These are phyloP conservation scores for Marchantia paleacea DNA, from an alignment of 225 moss, liverwort and hornwort genomes.

Conservation along the genomic window DNA sequence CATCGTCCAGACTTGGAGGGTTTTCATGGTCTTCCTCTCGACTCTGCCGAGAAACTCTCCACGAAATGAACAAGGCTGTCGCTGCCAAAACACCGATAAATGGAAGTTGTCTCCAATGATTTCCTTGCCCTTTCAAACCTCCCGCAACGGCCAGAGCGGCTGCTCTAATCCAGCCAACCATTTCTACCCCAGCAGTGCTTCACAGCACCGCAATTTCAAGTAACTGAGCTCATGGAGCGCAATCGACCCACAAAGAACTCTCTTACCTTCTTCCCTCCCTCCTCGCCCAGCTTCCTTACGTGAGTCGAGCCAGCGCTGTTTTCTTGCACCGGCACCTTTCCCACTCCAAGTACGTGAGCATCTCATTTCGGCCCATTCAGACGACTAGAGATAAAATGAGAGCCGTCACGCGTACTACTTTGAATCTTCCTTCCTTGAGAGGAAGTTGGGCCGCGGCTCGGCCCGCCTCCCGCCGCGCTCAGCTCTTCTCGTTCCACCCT, in stretches of 20 bases:
- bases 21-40: neutral
- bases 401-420: neutral
- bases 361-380: neutral
- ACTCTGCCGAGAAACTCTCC: slow-evolving; percentile 16
- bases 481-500: too few species aligned
- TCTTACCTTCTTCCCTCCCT: neutral
- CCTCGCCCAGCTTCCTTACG: neutral
- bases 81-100: slow-evolving; percentile 26
- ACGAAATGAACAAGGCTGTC: slow-evolving; percentile 20
- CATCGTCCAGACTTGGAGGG: neutral
- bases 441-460: too few species aligned
- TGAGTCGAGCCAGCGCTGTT: too few species aligned
- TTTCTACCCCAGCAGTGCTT: neutral
- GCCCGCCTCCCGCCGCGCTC: too few species aligned
- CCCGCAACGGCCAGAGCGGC: slow-evolving; percentile 22
- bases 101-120: slow-evolving; percentile 26
- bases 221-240: neutral
- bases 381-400: neutral
- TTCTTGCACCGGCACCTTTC: neutral
- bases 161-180: slow-evolving; percentile 31
- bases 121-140: slow-evolving; percentile 19
- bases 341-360: neutral
- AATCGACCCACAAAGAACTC: neutral
- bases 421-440: too few species aligned
- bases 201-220: neutral